A percentile compares a stretch with the other conserved stretches of the same genome.
phyloP scores from a whole-genome alignment of 1,284 basidiomycete species.

The Rhodotorula sp. region DNA sequence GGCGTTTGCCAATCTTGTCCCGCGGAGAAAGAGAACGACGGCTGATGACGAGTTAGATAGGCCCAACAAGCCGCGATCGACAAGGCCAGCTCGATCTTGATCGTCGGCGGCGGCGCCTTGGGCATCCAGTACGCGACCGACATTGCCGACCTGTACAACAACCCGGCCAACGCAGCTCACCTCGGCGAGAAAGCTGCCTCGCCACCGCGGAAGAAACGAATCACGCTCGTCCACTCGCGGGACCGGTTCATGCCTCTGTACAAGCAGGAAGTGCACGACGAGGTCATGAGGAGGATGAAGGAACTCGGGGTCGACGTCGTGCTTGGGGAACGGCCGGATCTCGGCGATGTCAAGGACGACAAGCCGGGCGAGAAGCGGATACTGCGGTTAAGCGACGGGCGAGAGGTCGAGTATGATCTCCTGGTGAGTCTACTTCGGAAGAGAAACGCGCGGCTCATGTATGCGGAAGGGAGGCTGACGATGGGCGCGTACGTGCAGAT shows the following conservation, averaged over 20 bases:
- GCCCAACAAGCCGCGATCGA: conserved; percentile 46
- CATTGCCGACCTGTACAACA: conserved; percentile 61
- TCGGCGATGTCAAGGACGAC: conserved; percentile 45
- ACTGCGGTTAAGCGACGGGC: conserved; percentile 53
- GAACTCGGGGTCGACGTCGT: conserved; percentile 52
- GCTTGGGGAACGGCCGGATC: conserved; percentile 50
- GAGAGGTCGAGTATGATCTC: conserved; percentile 63
- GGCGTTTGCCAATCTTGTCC: neutral
- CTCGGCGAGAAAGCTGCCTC: conserved; percentile 3
- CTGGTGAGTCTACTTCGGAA: conserved; percentile 54
- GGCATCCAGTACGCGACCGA: conserved; percentile 66
- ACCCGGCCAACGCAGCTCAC: conserved; percentile 24
- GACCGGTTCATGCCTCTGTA: conserved; percentile 62
- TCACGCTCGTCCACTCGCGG: conserved; percentile 70
- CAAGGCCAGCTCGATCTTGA: conserved; percentile 50
- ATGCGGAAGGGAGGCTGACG: too few relatives aligned
- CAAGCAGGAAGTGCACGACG: conserved; percentile 58
- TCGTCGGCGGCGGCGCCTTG: conserved; percentile 55
- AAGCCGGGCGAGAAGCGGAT: conserved; percentile 17
- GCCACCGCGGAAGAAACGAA: conserved; percentile 45
- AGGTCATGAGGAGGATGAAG: conserved; percentile 47
- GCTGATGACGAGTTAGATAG: conserved; percentile 16
- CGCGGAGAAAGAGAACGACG: neutral
- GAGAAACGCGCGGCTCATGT: too few relatives aligned
- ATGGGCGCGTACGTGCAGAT: conserved; percentile 53